These are phyloP conservation scores for Sideroxylon spinosum DNA, from an alignment of 179 eudicot species.

Conservation along the genomic window DNA sequence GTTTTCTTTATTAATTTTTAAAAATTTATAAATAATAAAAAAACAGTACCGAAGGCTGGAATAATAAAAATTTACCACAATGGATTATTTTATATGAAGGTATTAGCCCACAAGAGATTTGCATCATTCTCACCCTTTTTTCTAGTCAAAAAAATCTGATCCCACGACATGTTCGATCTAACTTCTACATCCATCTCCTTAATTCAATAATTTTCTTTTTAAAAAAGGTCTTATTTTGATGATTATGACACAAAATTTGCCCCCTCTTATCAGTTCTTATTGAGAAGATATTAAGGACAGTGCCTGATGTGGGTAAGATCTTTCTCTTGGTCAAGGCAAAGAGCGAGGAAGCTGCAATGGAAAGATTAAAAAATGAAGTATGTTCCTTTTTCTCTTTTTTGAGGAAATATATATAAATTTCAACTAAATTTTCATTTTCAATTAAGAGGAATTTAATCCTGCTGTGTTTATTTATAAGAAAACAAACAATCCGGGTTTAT, in stretches of 20 bases:
- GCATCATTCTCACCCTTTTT: too few species aligned
- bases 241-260: neutral
- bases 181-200: too few species aligned
- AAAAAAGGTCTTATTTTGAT: neutral
- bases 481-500: neutral
- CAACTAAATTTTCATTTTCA: neutral
- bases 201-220: too few species aligned
- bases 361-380: slow-evolving; percentile 82
- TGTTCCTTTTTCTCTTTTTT: neutral
- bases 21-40: too few species aligned
- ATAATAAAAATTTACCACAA: too few species aligned
- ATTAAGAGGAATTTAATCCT: neutral
- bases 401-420: neutral
- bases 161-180: too few species aligned
- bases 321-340: slow-evolving; percentile 86
- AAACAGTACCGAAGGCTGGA: too few species aligned
- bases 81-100: too few species aligned
- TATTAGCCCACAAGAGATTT: too few species aligned
- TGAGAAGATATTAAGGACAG: slow-evolving; percentile 87
- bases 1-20: too few species aligned
- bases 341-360: slow-evolving; percentile 62
- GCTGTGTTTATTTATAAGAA: too few species aligned
- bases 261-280: slow-evolving; percentile 53
- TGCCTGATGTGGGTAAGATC: slow-evolving; percentile 85
- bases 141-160: too few species aligned